These are phyloP conservation scores for Candida sanyaensis DNA, from an alignment of 1,139 yeast genomes.

Conservation along the genomic window DNA sequence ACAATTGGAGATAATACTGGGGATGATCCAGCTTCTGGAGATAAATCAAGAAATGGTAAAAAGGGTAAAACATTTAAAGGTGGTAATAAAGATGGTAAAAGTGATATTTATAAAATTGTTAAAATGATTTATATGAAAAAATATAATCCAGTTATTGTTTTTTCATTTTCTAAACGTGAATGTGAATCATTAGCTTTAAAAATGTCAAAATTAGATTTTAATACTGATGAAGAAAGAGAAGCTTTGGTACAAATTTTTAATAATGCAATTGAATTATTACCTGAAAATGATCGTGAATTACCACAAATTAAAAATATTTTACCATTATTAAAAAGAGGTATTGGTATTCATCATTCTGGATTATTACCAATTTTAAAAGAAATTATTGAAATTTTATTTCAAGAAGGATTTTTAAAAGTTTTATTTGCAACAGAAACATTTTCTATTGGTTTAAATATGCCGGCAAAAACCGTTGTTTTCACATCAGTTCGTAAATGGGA, in stretches of 20 bases:
- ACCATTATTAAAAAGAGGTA: constrained; percentile 89
- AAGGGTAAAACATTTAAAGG: constrained; percentile 89
- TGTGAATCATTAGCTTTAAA: constrained; percentile 93
- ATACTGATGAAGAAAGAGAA: constrained; percentile 88
- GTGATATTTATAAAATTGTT: constrained; percentile 95
- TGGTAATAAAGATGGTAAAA: constrained; percentile 78
- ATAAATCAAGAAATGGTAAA: constrained; percentile 56
- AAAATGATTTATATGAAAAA: constrained; percentile 96
- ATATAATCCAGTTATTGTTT: constrained; percentile 96
- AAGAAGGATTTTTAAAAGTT: constrained; percentile 93
- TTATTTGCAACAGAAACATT: constrained; percentile 97
- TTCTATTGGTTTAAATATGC: constrained; percentile 97
- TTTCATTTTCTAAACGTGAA: constrained; percentile 94
- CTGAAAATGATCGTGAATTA: constrained; percentile 86
- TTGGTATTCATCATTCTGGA: constrained; percentile 98
- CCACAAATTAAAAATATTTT: constrained; percentile 92
- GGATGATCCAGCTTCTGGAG: constrained; percentile 72
- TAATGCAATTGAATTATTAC: constrained; percentile 83
- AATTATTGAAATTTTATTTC: constrained; percentile 94
- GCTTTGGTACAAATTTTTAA: constrained; percentile 85
- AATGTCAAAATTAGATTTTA: constrained; percentile 93
- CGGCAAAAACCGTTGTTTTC: constrained; percentile 97
- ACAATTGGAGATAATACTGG: constrained; percentile 81
- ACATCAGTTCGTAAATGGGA: constrained; percentile 98
- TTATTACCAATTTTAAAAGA: constrained; percentile 93